Evolutionary conservation across 257 asterid species (phyloP).

Genomic region (Scutellaria minor): DNA sequence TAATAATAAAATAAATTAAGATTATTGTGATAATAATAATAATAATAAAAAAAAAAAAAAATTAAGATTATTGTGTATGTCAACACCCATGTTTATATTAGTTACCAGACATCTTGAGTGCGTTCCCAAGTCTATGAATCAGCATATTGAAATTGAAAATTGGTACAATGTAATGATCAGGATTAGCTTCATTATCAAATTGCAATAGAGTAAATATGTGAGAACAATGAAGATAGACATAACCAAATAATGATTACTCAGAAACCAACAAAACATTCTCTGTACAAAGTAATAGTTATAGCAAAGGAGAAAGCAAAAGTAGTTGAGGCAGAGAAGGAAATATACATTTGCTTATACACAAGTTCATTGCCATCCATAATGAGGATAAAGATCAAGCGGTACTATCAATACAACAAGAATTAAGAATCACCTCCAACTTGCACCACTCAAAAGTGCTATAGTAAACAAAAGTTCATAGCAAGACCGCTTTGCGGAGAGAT

Average conservation of each 20-base stretch:
- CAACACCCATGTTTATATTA: too few relatives aligned
- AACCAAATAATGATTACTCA: conserved; percentile 2
- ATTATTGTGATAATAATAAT: too few relatives aligned
- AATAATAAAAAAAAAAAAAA: too few relatives aligned
- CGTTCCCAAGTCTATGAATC: too few relatives aligned
- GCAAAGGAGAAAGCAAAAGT: neutral
- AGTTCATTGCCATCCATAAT: conserved; percentile 31
- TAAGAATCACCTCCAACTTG: conserved; percentile 38
- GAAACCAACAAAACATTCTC: conserved; percentile 18
- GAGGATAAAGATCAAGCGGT: conserved; percentile 31
- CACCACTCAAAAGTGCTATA: conserved; percentile 33
- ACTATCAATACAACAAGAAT: conserved; percentile 46
- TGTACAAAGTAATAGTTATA: conserved; percentile 7
- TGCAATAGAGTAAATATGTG: neutral
- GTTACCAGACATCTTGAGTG: too few relatives aligned
- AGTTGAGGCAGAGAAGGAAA: conserved; percentile 20
- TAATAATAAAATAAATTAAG: too few relatives aligned
- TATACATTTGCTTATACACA: conserved; percentile 47
- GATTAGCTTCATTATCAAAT: neutral
- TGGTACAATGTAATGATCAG: neutral
- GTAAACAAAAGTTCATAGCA: conserved; percentile 32
- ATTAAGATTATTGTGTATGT: too few relatives aligned
- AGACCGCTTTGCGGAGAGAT: conserved; percentile 40
- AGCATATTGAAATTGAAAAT: too few relatives aligned
- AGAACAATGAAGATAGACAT: neutral